Base-by-base conservation (phyloP, 768 basidiomycete genomes). In the Polyporus arcularius region DNA sequence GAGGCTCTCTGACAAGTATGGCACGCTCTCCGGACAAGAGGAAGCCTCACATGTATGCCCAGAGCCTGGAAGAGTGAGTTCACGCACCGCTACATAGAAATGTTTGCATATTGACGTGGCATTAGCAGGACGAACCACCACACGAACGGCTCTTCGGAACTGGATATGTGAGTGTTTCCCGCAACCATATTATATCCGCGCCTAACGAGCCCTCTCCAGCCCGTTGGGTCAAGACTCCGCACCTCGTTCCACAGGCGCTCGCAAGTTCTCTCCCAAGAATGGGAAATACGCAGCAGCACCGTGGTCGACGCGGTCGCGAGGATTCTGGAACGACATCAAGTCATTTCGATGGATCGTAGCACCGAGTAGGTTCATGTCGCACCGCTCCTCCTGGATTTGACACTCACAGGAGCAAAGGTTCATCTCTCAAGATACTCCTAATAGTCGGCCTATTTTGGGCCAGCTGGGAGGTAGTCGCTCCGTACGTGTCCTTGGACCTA, bases 311-410 rank as follows among this genome's bases (percentile, higher is more conserved):
- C 47, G 58, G 39, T 71, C 70, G 5, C 46, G 43, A 12, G 82
- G 82, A 0, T 71, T 88, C 32, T 74, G 83, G 83, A 73, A 78
- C 69, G 79, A 88, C 71, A 61, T 87, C 63, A 74, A 60, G 65
- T 78, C 81, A 0, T 71, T 79, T 14, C 77, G 84, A 65, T 96
- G 94, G 94, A 86, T 87, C 58, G 73, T 89, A 16, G 78, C 89
- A 21, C 93, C 94, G 9, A 71, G 93, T 89, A 52, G 55, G 82
- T 79, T 11, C 49, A 16, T 10, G 26, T 15, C 9, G 32, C 35
- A 8, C 26, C 41, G 61, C 26, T 4, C 21, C 0, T 41, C n/a
- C 1, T 15, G 57, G 28, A 39, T 39, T 16, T 2, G 53, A 38
- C 9, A 42, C 59, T n/a, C 46, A 30, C 40, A 38, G 0, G 12